These are phyloP conservation scores for Fusarium torreyae DNA, from an alignment of 2,329 filamentous ascomycete genomes.

Conservation along the genomic window DNA sequence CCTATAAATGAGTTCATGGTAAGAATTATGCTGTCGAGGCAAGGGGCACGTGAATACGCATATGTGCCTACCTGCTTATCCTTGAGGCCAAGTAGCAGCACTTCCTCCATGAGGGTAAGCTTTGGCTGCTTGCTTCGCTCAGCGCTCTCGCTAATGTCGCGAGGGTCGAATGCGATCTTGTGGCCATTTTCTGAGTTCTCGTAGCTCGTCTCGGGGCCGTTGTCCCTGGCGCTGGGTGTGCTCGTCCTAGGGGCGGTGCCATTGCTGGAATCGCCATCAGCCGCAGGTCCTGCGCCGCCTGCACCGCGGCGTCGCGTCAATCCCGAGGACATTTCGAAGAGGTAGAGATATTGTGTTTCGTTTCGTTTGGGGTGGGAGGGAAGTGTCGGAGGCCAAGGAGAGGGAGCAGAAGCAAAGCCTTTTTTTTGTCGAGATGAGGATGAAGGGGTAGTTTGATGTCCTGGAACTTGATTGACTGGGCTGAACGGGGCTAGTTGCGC, in stretches of 20 bases:
- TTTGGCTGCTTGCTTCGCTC: constrained; percentile 98
- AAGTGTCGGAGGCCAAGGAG: constrained; percentile 22
- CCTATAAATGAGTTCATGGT: constrained; percentile 66
- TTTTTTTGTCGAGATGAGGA: constrained; percentile 45
- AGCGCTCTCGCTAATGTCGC: constrained; percentile 96
- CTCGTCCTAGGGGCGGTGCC: constrained; percentile 70
- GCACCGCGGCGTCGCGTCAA: constrained; percentile 78
- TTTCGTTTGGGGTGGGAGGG: constrained; percentile 13
- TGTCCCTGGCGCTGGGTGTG: constrained; percentile 68
- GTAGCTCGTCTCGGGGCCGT: constrained; percentile 84
- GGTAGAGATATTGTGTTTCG: constrained; percentile 11
- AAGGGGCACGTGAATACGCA: constrained; percentile 31
- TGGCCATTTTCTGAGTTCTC: constrained; percentile 95
- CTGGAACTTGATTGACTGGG: constrained; percentile 46
- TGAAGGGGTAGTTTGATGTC: constrained; percentile 47
- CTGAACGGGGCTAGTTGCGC: constrained; percentile 50
- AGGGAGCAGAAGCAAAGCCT: constrained; percentile 31
- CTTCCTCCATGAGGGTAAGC: constrained; percentile 98
- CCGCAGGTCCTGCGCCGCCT: constrained; percentile 72
- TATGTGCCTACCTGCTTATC: constrained; percentile 87
- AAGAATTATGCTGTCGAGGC: constrained; percentile 14
- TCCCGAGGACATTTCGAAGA: constrained; percentile 60
- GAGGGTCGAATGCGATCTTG: constrained; percentile 97
- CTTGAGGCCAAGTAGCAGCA: constrained; percentile 94
- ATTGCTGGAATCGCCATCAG: constrained; percentile 71